These are phyloP conservation scores for Globisporangium paddicum DNA, from an alignment of 352 stramenopile genomes.

Conservation along the genomic window DNA sequence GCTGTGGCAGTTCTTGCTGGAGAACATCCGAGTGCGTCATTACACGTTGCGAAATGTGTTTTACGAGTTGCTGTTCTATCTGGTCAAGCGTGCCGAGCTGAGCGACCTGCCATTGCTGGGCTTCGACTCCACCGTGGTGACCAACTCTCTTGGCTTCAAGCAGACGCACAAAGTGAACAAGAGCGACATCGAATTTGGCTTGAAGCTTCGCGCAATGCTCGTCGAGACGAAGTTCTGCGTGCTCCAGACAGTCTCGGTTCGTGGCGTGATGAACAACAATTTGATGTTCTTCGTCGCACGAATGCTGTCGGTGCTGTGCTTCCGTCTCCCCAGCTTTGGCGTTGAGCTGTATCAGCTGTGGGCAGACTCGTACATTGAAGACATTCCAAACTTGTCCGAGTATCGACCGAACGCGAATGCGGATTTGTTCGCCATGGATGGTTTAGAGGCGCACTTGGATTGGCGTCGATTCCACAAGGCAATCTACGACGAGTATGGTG, in stretches of 20 bases:
- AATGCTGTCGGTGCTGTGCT: slow-evolving; percentile 86
- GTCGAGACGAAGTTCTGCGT: slow-evolving; percentile 89
- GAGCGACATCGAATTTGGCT: slow-evolving; percentile 75
- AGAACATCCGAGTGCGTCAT: slow-evolving; percentile 88
- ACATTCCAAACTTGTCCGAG: slow-evolving; percentile 71
- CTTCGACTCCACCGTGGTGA: slow-evolving; percentile 74
- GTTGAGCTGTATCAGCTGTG: slow-evolving; percentile 86
- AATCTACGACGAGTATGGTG: slow-evolving; percentile 81
- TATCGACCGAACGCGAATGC: slow-evolving; percentile 81
- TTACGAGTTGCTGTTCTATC: slow-evolving; percentile 86
- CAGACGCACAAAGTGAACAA: slow-evolving; percentile 73
- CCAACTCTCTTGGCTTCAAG: slow-evolving; percentile 59
- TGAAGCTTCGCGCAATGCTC: slow-evolving; percentile 85
- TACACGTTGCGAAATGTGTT: slow-evolving; percentile 89
- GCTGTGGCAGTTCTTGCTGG: slow-evolving; percentile 84
- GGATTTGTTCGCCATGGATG: slow-evolving; percentile 87
- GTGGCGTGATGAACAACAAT: slow-evolving; percentile 90
- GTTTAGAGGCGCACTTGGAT: slow-evolving; percentile 81
- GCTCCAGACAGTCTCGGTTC: slow-evolving; percentile 82
- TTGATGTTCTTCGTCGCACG: slow-evolving; percentile 88
- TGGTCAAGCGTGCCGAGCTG: slow-evolving; percentile 83
- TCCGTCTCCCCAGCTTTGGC: slow-evolving; percentile 81
- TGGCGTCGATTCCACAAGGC: slow-evolving; percentile 89
- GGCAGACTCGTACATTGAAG: slow-evolving; percentile 81
- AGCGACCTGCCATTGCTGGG: slow-evolving; percentile 80